These are phyloP conservation scores for Colletotrichum trifolii DNA, from an alignment of 2,329 filamentous ascomycete genomes.

Conservation along the genomic window DNA sequence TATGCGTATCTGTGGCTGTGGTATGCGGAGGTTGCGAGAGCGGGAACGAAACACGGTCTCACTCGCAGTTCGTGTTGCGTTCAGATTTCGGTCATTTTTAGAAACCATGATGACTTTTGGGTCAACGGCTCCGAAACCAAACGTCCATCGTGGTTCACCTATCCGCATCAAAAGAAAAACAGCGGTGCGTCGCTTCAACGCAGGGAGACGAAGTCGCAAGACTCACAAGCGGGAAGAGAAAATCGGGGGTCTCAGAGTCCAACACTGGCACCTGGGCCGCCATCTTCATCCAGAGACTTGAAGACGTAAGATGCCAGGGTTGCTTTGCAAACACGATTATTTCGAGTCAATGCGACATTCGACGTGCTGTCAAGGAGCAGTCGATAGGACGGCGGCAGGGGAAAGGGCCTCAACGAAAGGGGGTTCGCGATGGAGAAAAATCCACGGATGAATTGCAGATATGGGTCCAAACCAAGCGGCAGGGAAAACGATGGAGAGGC, in stretches of 20 bases:
- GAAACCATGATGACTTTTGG: neutral
- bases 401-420: constrained; percentile 16
- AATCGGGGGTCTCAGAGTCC: constrained; percentile 19
- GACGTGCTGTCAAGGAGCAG: neutral
- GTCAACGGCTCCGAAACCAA: no score
- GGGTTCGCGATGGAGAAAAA: constrained; percentile 5
- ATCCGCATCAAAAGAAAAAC: neutral
- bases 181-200: constrained; percentile 19
- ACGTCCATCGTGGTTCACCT: no score
- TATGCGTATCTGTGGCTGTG: no score
- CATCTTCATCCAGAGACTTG: constrained; percentile 27
- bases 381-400: constrained; percentile 3
- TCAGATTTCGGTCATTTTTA: constrained; percentile 6
- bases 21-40: constrained; percentile 17
- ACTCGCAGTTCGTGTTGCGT: neutral
- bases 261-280: constrained; percentile 12
- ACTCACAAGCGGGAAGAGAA: constrained; percentile 23
- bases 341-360: constrained; percentile 21
- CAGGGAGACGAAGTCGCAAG: constrained; percentile 32
- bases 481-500: constrained; percentile 8
- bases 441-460: constrained; percentile 11
- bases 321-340: constrained; percentile 17
- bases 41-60: constrained; percentile 20
- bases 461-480: constrained; percentile 24
- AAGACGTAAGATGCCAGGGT: constrained; percentile 17